Base-by-base conservation (phyloP, 2,329 filamentous ascomycete species). In the Fusarium sp. region DNA sequence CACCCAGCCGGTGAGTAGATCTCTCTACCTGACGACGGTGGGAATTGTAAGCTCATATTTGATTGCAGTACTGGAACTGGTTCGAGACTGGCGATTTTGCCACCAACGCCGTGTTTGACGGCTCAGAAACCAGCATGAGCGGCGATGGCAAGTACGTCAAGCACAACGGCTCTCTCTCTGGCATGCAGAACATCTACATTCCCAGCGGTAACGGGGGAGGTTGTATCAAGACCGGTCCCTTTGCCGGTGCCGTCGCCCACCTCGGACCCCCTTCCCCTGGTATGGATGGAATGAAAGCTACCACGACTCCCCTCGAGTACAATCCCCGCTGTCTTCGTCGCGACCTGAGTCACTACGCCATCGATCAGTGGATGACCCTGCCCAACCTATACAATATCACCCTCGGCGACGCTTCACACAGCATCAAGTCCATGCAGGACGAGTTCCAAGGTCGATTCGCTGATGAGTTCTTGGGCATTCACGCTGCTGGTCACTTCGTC, bases 71-170 rank as follows among this genome's bases (percentile, higher is more conserved):
- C 72, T 79, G 77, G 72, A 79, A 84, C 66, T 84, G 81, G 82
- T 74, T 76, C 3, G 76, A 75, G 60, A 79, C 78, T 68, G 75
- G 79, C 7, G 57, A 69, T 3, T 78, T 81, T n/a, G 75, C 78
- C 52, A 54, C 77, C 53, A 83, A 82, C 0, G 79, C 82, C 13
- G 67, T 84, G 37, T 84, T 87, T 63, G 79, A 83, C 62, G 84
- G 83, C 46, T 78, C 77, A 52, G 72, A 73, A 4, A 79, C 76
- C 54, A 78, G 74, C 47, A 69, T 83, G 73, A 76, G 77, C 14
- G 79, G 80, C n/a, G 78, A 84, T 52, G 43, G 43, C 43, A 46
- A 46, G 43, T 19, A 19, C 17, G 25, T 46, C 31, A 13, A 19
- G 7, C 43, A 46, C 43, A 23, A 23, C 21, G 21, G 21, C 21